Evolutionary conservation across 306 rosid species (phyloP).

Genomic region (Lablab purpureus): DNA sequence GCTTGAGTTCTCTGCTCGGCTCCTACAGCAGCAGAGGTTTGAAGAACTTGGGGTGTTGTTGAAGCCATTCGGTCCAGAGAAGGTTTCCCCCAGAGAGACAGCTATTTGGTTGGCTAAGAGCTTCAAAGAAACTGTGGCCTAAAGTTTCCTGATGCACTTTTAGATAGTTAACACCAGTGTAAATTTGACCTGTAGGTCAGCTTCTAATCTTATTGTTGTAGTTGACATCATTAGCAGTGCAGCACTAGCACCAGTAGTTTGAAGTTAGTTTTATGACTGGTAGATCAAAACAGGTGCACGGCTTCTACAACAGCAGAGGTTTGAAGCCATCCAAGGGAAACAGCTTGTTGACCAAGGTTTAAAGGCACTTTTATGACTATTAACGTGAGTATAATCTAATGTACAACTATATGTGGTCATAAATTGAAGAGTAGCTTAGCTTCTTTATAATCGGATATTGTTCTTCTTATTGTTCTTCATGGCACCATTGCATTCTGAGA

Average conservation of each 20-base stretch:
- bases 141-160: conserved; percentile 37
- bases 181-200: conserved; percentile 37
- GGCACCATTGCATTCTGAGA: neutral
- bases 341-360: conserved; percentile 91
- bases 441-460: neutral
- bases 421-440: conserved; percentile 4
- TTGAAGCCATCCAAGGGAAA: conserved; percentile 89
- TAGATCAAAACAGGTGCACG: conserved; percentile 57
- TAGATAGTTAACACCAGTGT: conserved; percentile 27
- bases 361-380: conserved; percentile 47
- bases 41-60: conserved; percentile 92
- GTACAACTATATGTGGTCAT: neutral
- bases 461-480: neutral
- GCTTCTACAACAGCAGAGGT: conserved; percentile 70
- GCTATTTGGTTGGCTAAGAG: conserved; percentile 98
- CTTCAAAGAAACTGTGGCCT: conserved; percentile 67
- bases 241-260: conserved; percentile 15
- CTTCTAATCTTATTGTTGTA: conserved; percentile 28
- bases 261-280: neutral
- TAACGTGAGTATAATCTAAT: neutral
- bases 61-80: conserved; percentile 95
- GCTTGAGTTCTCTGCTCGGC: conserved; percentile 94
- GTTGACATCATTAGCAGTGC: neutral
- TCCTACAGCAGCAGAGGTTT: conserved; percentile 76
- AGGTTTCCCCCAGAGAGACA: conserved; percentile 96